A percentile compares a stretch with the other conserved stretches of the same genome.
phyloP scores from a whole-genome alignment of 2,329 filamentous ascomycete species.

The Bipolaris bicolor region DNA sequence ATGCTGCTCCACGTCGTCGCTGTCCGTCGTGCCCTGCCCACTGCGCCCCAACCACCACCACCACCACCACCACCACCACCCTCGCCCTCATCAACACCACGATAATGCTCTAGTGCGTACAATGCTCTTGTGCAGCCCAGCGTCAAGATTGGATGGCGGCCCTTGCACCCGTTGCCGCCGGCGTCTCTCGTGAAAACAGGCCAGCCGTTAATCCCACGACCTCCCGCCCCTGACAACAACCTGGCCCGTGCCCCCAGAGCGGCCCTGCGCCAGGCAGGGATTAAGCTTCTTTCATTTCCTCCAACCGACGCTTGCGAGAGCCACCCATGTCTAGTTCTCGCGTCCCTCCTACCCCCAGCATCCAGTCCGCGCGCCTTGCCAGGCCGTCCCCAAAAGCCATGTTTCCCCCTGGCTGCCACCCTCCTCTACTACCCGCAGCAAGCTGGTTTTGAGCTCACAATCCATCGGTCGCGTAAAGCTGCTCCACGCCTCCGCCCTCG shows the following conservation, averaged over 20 bases:
- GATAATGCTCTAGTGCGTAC: neutral
- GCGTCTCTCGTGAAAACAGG: conserved; percentile 5
- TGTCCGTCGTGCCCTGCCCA: neutral
- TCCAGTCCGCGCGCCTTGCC: conserved; percentile 39
- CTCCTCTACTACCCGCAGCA: conserved; percentile 48
- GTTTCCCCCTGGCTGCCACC: conserved; percentile 44
- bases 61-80: neutral
- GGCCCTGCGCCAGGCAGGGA: conserved; percentile 41
- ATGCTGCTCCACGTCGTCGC: neutral
- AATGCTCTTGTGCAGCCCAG: neutral
- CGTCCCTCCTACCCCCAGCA: conserved; percentile 37
- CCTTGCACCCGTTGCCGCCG: conserved; percentile 15
- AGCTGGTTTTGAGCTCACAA: conserved; percentile 44
- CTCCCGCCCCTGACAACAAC: conserved; percentile 36
- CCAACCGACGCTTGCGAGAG: conserved; percentile 45
- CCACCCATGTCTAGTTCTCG: conserved; percentile 40
- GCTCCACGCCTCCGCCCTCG: conserved; percentile 24
- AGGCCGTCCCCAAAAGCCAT: conserved; percentile 44
- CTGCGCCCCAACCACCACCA: neutral
- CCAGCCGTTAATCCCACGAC: conserved; percentile 21
- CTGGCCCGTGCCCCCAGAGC: conserved; percentile 37
- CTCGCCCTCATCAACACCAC: neutral
- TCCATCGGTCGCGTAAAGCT: conserved; percentile 28
- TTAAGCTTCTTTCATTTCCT: conserved; percentile 39
- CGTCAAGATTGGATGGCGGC: conserved; percentile 17